Evolutionary conservation across 495 filamentous ascomycete genomes (phyloP).

Genomic region (Pseudevernia furfuracea): DNA sequence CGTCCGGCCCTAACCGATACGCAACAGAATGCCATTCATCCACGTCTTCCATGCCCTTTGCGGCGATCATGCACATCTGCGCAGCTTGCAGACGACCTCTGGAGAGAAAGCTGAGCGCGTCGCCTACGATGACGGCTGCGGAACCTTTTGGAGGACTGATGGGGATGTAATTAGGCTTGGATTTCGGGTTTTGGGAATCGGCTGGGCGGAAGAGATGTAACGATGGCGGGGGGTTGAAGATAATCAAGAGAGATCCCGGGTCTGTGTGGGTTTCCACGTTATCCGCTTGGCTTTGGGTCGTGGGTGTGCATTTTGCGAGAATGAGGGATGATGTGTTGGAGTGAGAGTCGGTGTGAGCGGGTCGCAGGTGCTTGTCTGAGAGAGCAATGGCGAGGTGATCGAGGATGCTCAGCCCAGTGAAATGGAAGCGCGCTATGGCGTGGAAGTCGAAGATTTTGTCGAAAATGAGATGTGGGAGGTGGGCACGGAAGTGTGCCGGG

Average conservation of each 20-base stretch:
- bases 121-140: slow-evolving; percentile 1
- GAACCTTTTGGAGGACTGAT: background rate
- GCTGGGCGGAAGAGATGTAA: background rate
- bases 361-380: background rate
- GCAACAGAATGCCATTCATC: background rate
- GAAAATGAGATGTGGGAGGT: background rate
- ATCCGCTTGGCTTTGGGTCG: background rate
- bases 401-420: background rate
- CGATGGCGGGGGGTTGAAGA: background rate
- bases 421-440: background rate
- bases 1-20: background rate
- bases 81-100: background rate
- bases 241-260: background rate
- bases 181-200: background rate
- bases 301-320: background rate
- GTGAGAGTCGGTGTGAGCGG: background rate
- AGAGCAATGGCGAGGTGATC: background rate
- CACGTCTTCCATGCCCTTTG: background rate
- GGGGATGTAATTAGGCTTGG: background rate
- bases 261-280: background rate
- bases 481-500: background rate
- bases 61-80: background rate
- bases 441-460: background rate
- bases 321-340: background rate
- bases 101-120: background rate